Percentiles rank a stretch among this genome's conserved stretches.
These are phyloP conservation scores for Astragalus membranaceus DNA, from an alignment of 306 rosid species.

Conservation along the genomic window DNA sequence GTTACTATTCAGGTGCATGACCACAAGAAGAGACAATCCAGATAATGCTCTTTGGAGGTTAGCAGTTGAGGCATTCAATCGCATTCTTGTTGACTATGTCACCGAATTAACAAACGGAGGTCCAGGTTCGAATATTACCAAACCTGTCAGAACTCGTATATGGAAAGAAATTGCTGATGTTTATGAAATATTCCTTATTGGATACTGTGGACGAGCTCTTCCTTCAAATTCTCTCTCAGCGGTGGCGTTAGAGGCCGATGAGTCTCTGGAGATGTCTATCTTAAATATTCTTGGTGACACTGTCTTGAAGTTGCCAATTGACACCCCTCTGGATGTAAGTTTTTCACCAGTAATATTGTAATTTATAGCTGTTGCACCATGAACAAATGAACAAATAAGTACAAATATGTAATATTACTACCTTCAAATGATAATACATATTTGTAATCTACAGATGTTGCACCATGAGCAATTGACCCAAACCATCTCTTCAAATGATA, in stretches of 20 bases:
- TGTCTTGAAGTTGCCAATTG: slow-evolving; percentile 65
- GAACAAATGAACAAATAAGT: too few species aligned
- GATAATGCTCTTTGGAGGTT: slow-evolving; percentile 88
- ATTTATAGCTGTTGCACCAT: background rate
- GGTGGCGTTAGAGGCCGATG: slow-evolving; percentile 59
- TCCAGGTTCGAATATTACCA: slow-evolving; percentile 47
- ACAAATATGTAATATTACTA: too few species aligned
- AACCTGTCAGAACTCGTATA: slow-evolving; percentile 64
- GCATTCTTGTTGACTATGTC: slow-evolving; percentile 55
- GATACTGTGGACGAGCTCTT: slow-evolving; percentile 94
- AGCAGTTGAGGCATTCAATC: slow-evolving; percentile 73
- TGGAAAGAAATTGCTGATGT: slow-evolving; percentile 98
- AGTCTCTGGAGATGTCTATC: slow-evolving; percentile 79
- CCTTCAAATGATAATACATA: too few species aligned
- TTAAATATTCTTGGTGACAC: slow-evolving; percentile 74
- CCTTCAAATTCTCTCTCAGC: slow-evolving; percentile 70
- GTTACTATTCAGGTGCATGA: slow-evolving; percentile 70
- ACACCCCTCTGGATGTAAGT: slow-evolving; percentile 79
- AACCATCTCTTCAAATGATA: background rate
- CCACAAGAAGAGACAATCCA: slow-evolving; percentile 90
- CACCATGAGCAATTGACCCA: background rate
- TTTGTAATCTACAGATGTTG: background rate
- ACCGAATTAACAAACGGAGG: slow-evolving; percentile 35
- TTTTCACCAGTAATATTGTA: slow-evolving; percentile 12
- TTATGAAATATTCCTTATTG: slow-evolving; percentile 88